Base-by-base conservation (phyloP, 768 basidiomycete species). In the Crassisporium funariophilum region DNA sequence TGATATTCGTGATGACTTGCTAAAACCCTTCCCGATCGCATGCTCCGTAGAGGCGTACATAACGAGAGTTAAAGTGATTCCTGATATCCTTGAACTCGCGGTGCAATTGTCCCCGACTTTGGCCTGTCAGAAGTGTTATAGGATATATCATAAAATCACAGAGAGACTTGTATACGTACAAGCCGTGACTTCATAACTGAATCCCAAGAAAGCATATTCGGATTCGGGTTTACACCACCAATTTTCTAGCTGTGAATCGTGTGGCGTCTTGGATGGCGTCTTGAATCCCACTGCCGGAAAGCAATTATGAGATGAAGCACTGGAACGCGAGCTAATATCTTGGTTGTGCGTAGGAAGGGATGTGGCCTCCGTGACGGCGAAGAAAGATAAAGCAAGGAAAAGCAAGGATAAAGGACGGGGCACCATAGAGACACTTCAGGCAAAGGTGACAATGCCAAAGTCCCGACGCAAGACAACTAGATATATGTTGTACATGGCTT, bases 121-220 rank as follows among this genome's bases (percentile, higher is more conserved):
- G 82, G 47, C 81, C 81, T 82, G 47, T 23, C 5, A 19, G 16
- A 35, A 37, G 21, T 9, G 53, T 35, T 29, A 8, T 16, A 27
- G 9, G 35, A 31, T 12, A 35, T 11, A 13, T 19, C 10, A 12
- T 20, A 36, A 7, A 39, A 19, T 10, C 35, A 40, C 19, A 35
- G 7, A 19, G 24, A 11, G n/a, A n/a, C n/a, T n/a, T n/a, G n/a
- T n/a, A n/a, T n/a, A 64, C 76, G 9, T 46, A 81, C 82, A 84
- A 4, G 68, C 72, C 23, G 77, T 74, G 25, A 84, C 68, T 56
- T 83, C 83, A 53, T 85, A 85, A 55, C 80, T 79, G 60, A 85
- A 84, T 1, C 82, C 83, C 35, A 84, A 56, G 61, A 85, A 85
- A 0, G 77, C 83, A 53, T 82, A 82, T 55, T 85, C 84, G 1